Conservation (phyloP, 2,329 filamentous ascomycete species). For the Ophiosphaerella narmari region DNA sequence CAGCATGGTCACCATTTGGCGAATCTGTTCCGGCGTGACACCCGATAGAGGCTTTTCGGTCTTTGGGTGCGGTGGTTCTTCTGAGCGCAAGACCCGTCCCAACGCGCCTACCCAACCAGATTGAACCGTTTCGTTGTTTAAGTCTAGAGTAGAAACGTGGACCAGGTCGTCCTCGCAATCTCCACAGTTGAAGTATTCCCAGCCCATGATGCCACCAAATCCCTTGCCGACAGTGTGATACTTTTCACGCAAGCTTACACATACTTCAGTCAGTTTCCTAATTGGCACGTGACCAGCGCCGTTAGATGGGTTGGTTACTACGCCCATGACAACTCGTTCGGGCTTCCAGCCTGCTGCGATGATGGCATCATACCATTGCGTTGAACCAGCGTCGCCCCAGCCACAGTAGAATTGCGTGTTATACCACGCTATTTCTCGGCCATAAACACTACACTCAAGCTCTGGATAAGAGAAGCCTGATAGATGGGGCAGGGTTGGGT, state of each 20-base stretch:
- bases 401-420: constrained; percentile 94
- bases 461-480: constrained; percentile 81
- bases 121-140: constrained; percentile 34
- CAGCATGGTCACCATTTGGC: constrained; percentile 38
- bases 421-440: constrained; percentile 73
- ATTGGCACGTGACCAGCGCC: constrained; percentile 67
- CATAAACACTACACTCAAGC: constrained; percentile 60
- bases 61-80: constrained; percentile 27
- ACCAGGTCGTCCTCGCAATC: constrained; percentile 35
- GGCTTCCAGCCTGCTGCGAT: constrained; percentile 71
- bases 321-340: constrained; percentile 75
- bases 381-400: constrained; percentile 70
- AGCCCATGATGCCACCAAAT: constrained; percentile 90
- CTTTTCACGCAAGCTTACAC: constrained; percentile 61
- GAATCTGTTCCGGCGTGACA: constrained; percentile 38
- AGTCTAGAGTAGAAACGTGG: constrained; percentile 24
- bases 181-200: constrained; percentile 88
- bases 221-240: constrained; percentile 54
- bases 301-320: constrained; percentile 78
- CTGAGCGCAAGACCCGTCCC: constrained; percentile 51
- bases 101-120: constrained; percentile 71
- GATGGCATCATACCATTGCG: constrained; percentile 58
- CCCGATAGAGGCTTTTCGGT: constrained; percentile 23
- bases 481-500: constrained; percentile 60
- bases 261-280: constrained; percentile 60